Percentiles rank a stretch among this genome's conserved stretches.
phyloP scores from a whole-genome alignment of 306 rosid genomes.

The Elaeagnus macrophylla region DNA sequence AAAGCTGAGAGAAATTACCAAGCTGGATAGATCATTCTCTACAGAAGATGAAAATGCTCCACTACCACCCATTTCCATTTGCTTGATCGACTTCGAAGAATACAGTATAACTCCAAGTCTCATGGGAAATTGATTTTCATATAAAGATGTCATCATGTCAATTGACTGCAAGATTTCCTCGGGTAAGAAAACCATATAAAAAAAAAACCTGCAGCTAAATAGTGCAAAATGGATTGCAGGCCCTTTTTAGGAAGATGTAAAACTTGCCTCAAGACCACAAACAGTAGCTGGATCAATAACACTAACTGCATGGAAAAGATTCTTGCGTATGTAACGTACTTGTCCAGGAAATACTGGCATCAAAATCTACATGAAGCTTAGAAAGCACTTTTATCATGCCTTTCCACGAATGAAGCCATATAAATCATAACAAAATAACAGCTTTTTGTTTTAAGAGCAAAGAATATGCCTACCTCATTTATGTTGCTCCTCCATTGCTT shows the following conservation, averaged over 20 bases:
- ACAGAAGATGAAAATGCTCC: conserved; percentile 23
- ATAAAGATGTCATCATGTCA: conserved; percentile 59
- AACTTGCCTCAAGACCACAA: conserved; percentile 81
- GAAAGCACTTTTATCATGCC: background rate
- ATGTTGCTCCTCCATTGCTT: conserved; percentile 75
- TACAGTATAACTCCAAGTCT: conserved; percentile 82
- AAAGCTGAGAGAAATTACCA: conserved; percentile 41
- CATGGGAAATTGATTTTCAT: conserved; percentile 72
- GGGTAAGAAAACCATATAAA: conserved; percentile 11
- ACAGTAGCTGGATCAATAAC: conserved; percentile 78
- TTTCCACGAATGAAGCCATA: background rate
- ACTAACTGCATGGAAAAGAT: conserved; percentile 81
- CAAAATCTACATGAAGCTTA: conserved; percentile 50
- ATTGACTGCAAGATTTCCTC: conserved; percentile 61
- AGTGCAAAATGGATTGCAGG: conserved; percentile 12
- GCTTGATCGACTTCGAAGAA: conserved; percentile 67
- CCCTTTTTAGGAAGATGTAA: conserved; percentile 18
- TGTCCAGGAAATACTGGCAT: conserved; percentile 99
- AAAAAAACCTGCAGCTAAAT: conserved; percentile 21
- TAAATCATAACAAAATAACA: background rate
- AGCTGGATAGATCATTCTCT: conserved; percentile 52
- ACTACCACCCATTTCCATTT: conserved; percentile 32
- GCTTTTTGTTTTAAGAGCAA: background rate
- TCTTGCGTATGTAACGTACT: conserved; percentile 86
- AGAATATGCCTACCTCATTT: conserved; percentile 53